phyloP scores from a whole-genome alignment of 225 moss, liverwort and hornwort species.

The Physcomitrellopsis africana region DNA sequence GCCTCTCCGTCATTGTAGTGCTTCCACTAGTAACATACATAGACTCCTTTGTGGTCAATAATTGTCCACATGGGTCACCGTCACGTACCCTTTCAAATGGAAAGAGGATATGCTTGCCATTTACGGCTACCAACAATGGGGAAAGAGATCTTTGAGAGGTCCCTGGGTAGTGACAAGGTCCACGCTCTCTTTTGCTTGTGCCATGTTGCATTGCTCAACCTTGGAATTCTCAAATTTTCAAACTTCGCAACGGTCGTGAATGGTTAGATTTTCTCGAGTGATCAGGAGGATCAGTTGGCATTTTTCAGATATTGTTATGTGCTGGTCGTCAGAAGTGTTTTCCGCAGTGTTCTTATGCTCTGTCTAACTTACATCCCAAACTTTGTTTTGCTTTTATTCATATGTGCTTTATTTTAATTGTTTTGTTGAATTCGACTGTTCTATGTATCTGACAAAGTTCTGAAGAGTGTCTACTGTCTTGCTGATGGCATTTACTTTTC shows the following conservation, averaged over 20 bases:
- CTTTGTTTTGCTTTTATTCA: neutral
- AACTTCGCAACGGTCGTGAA: neutral
- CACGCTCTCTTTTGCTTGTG: neutral
- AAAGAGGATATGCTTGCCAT: slow-evolving; percentile 25
- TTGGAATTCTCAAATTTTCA: neutral
- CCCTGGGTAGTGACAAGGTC: slow-evolving; percentile 6
- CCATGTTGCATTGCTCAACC: neutral
- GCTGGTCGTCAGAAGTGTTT: too few species aligned
- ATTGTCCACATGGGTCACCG: slow-evolving; percentile 10
- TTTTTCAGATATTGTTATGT: too few species aligned
- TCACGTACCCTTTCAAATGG: slow-evolving; percentile 18
- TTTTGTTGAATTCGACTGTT: too few species aligned
- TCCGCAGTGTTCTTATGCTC: neutral
- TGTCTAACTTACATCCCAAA: neutral
- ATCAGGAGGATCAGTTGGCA: too few species aligned
- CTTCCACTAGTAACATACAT: slow-evolving; percentile 9
- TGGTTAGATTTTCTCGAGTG: slow-evolving; percentile 3
- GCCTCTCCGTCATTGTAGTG: neutral
- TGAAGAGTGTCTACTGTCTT: too few species aligned
- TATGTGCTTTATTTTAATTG: too few species aligned
- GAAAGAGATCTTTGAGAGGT: neutral
- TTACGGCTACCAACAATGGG: slow-evolving; percentile 6
- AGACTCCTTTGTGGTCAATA: slow-evolving; percentile 15
- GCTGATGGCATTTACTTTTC: neutral
- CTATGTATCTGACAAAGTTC: too few species aligned